Conservation (phyloP, 73 alveolate species). For the Paramecium primaurelia region DNA sequence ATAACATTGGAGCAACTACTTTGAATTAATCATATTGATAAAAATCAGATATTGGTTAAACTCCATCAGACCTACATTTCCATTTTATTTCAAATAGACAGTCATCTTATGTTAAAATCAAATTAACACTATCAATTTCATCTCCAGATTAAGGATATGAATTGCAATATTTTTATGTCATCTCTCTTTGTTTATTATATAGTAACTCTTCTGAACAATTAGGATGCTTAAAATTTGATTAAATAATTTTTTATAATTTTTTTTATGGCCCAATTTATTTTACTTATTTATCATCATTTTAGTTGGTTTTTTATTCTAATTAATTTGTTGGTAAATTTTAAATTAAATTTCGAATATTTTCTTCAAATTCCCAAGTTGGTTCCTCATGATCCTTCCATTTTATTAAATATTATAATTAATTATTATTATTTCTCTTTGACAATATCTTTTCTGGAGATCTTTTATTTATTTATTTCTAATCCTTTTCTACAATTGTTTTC, state of each 20-base stretch:
- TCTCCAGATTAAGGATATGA: background rate
- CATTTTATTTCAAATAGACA: background rate
- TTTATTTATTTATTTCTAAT: background rate
- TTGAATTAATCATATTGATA: constrained; percentile 7
- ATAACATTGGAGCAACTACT: background rate
- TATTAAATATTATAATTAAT: background rate
- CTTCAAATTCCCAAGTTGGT: background rate
- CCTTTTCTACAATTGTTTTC: background rate
- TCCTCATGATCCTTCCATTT: background rate
- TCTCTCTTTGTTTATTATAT: background rate
- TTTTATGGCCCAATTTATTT: background rate
- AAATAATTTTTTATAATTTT: background rate
- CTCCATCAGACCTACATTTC: background rate
- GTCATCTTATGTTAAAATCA: background rate
- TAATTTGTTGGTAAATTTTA: background rate
- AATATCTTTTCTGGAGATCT: background rate
- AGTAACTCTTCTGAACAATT: background rate
- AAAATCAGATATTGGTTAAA: background rate
- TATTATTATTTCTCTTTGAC: background rate
- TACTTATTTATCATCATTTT: background rate
- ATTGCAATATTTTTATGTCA: background rate
- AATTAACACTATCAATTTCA: background rate
- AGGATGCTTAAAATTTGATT: background rate
- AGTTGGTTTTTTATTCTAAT: background rate
- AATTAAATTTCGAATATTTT: background rate